Evolutionary conservation across 2,329 filamentous ascomycete species (phyloP).

Genomic region (Arachnomyces sp.): DNA sequence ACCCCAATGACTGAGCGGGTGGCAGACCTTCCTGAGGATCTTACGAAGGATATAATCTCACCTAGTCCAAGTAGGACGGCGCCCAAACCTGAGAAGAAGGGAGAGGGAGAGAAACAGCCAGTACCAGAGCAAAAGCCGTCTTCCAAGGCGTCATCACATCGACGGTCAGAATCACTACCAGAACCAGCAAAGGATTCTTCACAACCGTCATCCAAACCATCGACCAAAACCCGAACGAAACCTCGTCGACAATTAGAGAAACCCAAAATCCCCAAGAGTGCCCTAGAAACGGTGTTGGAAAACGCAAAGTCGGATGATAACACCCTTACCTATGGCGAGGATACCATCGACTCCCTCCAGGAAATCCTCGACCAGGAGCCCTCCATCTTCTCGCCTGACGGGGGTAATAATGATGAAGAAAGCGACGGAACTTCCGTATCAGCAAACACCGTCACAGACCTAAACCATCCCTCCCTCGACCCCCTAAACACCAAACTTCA

Average conservation of each 20-base stretch:
- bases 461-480: conserved; percentile 26
- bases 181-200: conserved; percentile 5
- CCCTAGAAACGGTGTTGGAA: conserved; percentile 33
- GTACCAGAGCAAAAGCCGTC: conserved; percentile 1
- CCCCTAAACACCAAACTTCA: conserved; percentile 32
- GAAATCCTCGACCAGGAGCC: conserved; percentile 29
- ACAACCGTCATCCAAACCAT: conserved; percentile 4
- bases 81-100: conserved; percentile 5
- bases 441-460: conserved; percentile 6
- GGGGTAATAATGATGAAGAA: conserved; percentile 26
- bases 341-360: conserved; percentile 39
- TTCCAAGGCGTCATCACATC: not conserved
- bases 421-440: conserved; percentile 15
- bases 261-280: conserved; percentile 35
- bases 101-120: not conserved
- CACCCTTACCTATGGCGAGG: conserved; percentile 32
- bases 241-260: conserved; percentile 19
- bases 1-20: conserved; percentile 36
- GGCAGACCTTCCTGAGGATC: conserved; percentile 16
- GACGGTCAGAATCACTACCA: not conserved
- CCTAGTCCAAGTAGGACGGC: conserved; percentile 8
- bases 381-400: conserved; percentile 13
- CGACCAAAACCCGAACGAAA: conserved; percentile 13
- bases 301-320: conserved; percentile 32
- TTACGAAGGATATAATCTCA: conserved; percentile 19